Conservation (phyloP, 2,329 filamentous ascomycete genomes). For the Clonostachys sp. region DNA sequence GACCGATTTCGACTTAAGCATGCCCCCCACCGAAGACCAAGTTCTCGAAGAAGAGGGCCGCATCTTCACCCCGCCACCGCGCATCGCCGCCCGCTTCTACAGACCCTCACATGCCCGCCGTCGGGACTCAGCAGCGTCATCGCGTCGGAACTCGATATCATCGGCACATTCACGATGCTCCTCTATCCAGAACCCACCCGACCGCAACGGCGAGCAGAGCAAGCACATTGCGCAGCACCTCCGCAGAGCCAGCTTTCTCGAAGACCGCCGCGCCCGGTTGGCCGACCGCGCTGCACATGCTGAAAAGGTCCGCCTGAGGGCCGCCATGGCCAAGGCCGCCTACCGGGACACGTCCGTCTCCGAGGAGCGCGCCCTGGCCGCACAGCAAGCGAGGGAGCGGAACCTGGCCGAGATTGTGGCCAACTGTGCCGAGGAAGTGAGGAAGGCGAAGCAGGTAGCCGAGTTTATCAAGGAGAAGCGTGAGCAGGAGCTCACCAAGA, state of each 20-base stretch:
- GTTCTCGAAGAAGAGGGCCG: slow-evolving; percentile 24
- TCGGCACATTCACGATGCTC: slow-evolving; percentile 70
- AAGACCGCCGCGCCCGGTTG: slow-evolving; percentile 73
- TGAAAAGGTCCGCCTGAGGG: slow-evolving; percentile 75
- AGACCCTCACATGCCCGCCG: slow-evolving; percentile 61
- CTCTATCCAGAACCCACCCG: slow-evolving; percentile 46
- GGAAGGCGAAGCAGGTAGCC: slow-evolving; percentile 76
- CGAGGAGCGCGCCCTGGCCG: slow-evolving; percentile 73
- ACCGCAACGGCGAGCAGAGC: slow-evolving; percentile 58
- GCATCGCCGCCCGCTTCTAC: slow-evolving; percentile 76
- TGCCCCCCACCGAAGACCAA: slow-evolving; percentile 30
- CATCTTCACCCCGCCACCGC: slow-evolving; percentile 62
- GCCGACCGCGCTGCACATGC: slow-evolving; percentile 78
- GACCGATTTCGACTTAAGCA: slow-evolving; percentile 26
- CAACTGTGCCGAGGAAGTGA: slow-evolving; percentile 77
- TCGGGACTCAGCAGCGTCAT: slow-evolving; percentile 73
- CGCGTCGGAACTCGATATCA: slow-evolving; percentile 74
- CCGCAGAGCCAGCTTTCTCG: slow-evolving; percentile 74
- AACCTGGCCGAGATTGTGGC: slow-evolving; percentile 80
- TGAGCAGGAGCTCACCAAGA: slow-evolving; percentile 65
- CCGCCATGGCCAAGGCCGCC: slow-evolving; percentile 68
- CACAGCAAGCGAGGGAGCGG: slow-evolving; percentile 72
- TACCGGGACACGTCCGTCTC: slow-evolving; percentile 60
- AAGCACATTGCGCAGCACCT: slow-evolving; percentile 76
- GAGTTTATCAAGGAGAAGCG: slow-evolving; percentile 78